Percentiles rank a stretch among this genome's conserved stretches.
Evolutionary conservation across 1,139 yeast genomes (phyloP).

Genomic region (Scheffersomyces cryptocercus): DNA sequence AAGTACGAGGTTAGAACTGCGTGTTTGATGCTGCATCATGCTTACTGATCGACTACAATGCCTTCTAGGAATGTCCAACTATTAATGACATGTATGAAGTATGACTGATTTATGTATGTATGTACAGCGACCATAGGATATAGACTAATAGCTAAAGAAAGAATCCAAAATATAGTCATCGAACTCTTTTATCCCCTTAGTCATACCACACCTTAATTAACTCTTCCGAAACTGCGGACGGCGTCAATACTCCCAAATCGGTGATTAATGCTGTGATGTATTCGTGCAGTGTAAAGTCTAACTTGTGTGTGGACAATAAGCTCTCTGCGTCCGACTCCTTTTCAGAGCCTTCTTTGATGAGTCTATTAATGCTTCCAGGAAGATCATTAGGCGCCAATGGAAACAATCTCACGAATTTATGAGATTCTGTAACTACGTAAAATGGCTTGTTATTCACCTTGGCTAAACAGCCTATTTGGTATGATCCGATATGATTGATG

Average conservation of each 20-base stretch:
- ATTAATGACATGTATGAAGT: no score
- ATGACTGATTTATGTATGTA: no score
- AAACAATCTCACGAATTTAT: conserved; percentile 93
- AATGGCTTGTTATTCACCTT: conserved; percentile 89
- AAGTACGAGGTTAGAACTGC: no score
- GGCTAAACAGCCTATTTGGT: conserved; percentile 92
- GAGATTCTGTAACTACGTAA: conserved; percentile 92
- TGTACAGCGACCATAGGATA: no score
- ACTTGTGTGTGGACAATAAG: conserved; percentile 40
- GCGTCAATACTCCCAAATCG: conserved; percentile 94
- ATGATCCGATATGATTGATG: conserved; percentile 92
- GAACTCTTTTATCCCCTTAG: conserved; percentile 24
- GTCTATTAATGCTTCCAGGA: conserved; percentile 58
- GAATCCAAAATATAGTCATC: no score
- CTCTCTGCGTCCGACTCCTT: conserved; percentile 25
- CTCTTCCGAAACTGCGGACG: conserved; percentile 97
- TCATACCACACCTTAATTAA: conserved; percentile 98
- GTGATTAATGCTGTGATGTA: conserved; percentile 94
- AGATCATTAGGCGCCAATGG: conserved; percentile 93
- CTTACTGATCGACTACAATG: no score
- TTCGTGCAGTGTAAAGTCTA: conserved; percentile 96
- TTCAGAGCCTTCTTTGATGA: conserved; percentile 13
- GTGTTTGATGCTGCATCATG: no score
- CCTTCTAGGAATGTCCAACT: no score
- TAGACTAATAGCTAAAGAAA: no score